Evolutionary conservation across 1,284 basidiomycete genomes (phyloP), one percentile per base, ranked within the genome.

Genomic region (Apiotrichum domesticum): DNA sequence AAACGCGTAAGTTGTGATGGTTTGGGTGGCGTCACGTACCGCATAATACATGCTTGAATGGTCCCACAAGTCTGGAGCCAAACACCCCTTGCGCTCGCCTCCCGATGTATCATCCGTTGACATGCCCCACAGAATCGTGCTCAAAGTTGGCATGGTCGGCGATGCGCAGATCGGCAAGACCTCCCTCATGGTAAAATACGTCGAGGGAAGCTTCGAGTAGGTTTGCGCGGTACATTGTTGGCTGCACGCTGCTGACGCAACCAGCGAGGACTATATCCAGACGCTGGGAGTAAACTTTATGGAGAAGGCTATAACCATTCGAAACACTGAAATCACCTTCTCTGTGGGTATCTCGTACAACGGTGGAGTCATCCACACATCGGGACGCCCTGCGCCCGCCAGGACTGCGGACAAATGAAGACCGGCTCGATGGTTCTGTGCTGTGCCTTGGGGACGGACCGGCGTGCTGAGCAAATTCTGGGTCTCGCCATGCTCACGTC

Each of bases 91-190:
- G 21, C 21, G 21, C 21, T 21, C 21, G 21, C 21, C 21, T 21
- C 11, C 6, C 41, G n/a, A 15, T 42, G 8, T 14, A 6, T 13
- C 41, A 42, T 42, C 10, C 41, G 6, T 6, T 14, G 11, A 14
- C 41, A 14, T n/a, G 14, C 11, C 41, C 41, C 41, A 21, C 21
- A 93, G 90, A 72, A 90, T 97, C 68, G 90, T 95, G 56, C 87
- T 96, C 77, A 96, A 98, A 78, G 94, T 98, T 54, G 94, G 94
- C 57, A 97, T 98, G 94, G 91, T 98, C 41, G 95, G 95, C 52
- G 95, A 98, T 80, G 92, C 92, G 68, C 93, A 97, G 80, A 97
- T 98, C 71, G 94, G 94, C 66, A 97, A 97, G 83, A 97, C 94
- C 59, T 91, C 88, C 77, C 82, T 97, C 72, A 97, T 97, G 93